A percentile compares a stretch with the other conserved stretches of the same genome.
These are phyloP conservation scores for Sclerospora graminicola DNA, from an alignment of 352 stramenopile species.

Conservation along the genomic window DNA sequence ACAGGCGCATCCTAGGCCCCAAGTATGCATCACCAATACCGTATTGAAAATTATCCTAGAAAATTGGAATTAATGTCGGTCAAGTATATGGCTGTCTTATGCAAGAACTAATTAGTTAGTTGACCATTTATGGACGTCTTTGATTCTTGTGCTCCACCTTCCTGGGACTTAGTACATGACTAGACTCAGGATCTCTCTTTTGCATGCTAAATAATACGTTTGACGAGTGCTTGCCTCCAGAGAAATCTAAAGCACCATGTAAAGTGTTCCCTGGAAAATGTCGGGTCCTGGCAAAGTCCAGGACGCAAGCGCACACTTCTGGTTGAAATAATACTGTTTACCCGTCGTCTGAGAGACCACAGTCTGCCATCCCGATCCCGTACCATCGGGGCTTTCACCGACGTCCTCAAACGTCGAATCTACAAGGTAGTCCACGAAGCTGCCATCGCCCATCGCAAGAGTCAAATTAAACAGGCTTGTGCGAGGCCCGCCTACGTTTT, in stretches of 20 bases:
- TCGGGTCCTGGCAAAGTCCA: conserved; percentile 64
- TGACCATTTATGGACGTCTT: conserved; percentile 8
- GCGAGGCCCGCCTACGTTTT: conserved; percentile 10
- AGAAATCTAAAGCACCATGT: conserved; percentile 62
- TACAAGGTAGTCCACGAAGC: conserved; percentile 49
- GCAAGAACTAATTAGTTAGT: background rate
- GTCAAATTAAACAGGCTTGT: conserved; percentile 44
- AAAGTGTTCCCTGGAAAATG: conserved; percentile 40
- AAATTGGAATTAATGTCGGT: background rate
- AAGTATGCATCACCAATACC: conserved; percentile 36
- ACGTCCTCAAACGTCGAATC: conserved; percentile 60
- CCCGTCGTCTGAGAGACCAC: conserved; percentile 63
- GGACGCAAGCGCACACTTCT: conserved; percentile 57
- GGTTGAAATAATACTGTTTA: conserved; percentile 82
- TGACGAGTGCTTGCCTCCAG: conserved; percentile 4
- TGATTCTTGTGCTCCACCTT: conserved; percentile 22
- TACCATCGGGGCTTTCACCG: conserved; percentile 27
- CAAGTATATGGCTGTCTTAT: background rate
- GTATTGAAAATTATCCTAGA: too few relatives aligned
- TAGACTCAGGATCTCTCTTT: conserved; percentile 16
- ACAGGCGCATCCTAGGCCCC: conserved; percentile 19
- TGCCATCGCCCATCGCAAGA: conserved; percentile 52
- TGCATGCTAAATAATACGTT: conserved; percentile 33
- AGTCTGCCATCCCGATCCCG: conserved; percentile 41
- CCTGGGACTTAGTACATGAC: conserved; percentile 17